These are phyloP conservation scores for Botryobasidium botryosum DNA, from an alignment of 768 basidiomycete genomes.

Conservation along the genomic window DNA sequence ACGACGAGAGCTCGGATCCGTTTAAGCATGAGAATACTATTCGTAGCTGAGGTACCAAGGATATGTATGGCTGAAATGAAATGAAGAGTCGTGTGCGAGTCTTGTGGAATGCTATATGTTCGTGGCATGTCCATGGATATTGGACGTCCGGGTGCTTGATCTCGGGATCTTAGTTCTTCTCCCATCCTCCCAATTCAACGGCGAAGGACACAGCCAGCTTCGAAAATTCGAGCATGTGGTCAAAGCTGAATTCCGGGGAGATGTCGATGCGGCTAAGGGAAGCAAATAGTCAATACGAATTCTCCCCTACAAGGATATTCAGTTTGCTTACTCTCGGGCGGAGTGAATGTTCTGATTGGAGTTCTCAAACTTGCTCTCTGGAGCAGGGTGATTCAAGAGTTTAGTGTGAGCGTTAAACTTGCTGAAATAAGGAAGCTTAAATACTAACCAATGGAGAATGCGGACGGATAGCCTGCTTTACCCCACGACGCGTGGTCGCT, in stretches of 20 bases:
- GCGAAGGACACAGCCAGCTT: constrained; percentile 69
- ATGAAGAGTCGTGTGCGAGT: too few relatives aligned
- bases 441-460: constrained; percentile 76
- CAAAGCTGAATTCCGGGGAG: constrained; percentile 77
- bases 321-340: constrained; percentile 48
- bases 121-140: too few relatives aligned
- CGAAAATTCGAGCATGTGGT: constrained; percentile 73
- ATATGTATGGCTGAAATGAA: too few relatives aligned
- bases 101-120: too few relatives aligned
- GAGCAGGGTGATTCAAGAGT: too few relatives aligned
- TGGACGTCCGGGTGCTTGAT: too few relatives aligned
- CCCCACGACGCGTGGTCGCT: constrained; percentile 84
- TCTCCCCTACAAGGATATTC: background rate
- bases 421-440: constrained; percentile 17
- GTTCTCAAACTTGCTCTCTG: too few relatives aligned
- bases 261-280: constrained; percentile 56
- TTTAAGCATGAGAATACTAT: too few relatives aligned
- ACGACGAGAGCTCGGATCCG: too few relatives aligned
- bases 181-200: constrained; percentile 47
- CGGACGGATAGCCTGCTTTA: constrained; percentile 71
- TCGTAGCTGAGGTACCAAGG: too few relatives aligned
- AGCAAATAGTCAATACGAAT: constrained; percentile 4
- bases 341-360: constrained; percentile 77
- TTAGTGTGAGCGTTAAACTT: constrained; percentile 26
- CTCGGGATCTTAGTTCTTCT: constrained; percentile 5